Base-by-base conservation (phyloP, 129 eudicot genomes). In the Mikania micrantha region DNA sequence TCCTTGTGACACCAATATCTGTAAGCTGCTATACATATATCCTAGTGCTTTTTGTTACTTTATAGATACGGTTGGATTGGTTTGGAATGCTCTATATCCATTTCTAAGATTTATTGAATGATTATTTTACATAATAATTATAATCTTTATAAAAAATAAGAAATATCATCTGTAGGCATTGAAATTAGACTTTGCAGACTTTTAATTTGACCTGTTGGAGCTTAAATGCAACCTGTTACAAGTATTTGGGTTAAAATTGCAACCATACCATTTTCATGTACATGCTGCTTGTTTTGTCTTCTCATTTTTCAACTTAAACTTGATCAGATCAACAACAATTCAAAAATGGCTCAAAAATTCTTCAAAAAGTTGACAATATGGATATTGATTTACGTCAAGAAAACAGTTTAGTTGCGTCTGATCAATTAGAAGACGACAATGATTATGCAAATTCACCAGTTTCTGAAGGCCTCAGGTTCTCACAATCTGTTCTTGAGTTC, bases 401-500 rank as follows among this genome's bases (percentile, higher is more conserved):
- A 15, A 75, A 72, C 13, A 47, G 34, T 49, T 49, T 74, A 40
- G 77, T 60, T 9, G 62, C 53, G 34, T 64, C 16, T 32, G 83
- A 87, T 69, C 77, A 81, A 70, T 62, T 60, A 52, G 75, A 64
- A 61, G 73, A 21, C 59, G 63, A 15, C 39, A 24, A 5, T 54
- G 28, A 50, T 34, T 21, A 25, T 54, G 25, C 63, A 53, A 40
- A 54, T 15, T 38, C 40, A 36, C 15, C 52, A 5, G 66, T 70
- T 56, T 56, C 69, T 0, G 78, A 71, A 20, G 90, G 88, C 22
- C 80, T 87, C 66, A n/a, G n/a, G n/a, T 82, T 87, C 71, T 81
- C n/a, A n/a, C n/a, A n/a, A n/a, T n/a, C n/a, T n/a, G n/a, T 29
- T 40, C n/a, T 74, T 11, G 77, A 53, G 21, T 81, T 87, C 39